These are phyloP conservation scores for Rhizopus arrhizus DNA, from an alignment of 371 early-diverging fungal species.

Conservation along the genomic window DNA sequence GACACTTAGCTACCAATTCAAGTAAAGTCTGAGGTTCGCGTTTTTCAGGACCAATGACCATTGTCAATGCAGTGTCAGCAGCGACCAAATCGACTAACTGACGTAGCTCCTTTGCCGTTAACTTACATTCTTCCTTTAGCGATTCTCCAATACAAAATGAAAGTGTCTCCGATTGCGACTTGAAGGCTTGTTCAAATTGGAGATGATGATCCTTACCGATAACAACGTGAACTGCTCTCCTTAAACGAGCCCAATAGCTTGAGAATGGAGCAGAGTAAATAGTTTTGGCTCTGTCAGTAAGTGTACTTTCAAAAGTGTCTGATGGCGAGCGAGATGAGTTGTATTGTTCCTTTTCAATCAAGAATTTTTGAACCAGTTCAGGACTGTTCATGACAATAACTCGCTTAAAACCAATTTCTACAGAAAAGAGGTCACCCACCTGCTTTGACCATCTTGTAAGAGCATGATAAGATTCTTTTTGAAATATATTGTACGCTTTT, in stretches of 20 bases:
- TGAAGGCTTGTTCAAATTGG: slow-evolving; percentile 18
- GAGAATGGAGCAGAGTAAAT: slow-evolving; percentile 40
- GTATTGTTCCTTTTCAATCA: slow-evolving; percentile 42
- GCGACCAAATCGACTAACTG: slow-evolving; percentile 37
- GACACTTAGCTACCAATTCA: slow-evolving; percentile 21
- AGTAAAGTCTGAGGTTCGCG: slow-evolving; percentile 22
- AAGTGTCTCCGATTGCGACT: slow-evolving; percentile 26
- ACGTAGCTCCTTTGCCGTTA: slow-evolving; percentile 32
- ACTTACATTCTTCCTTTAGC: slow-evolving; percentile 7
- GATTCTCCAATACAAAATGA: slow-evolving; percentile 12
- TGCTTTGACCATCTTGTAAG: slow-evolving; percentile 40
- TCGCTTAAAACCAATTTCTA: slow-evolving; percentile 38
- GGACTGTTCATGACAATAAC: slow-evolving; percentile 40
- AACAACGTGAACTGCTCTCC: slow-evolving; percentile 33
- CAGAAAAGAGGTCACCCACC: slow-evolving; percentile 31
- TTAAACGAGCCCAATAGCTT: slow-evolving; percentile 39
- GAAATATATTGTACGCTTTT: slow-evolving; percentile 30
- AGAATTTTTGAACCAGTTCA: slow-evolving; percentile 27
- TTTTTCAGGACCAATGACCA: slow-evolving; percentile 30
- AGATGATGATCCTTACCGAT: slow-evolving; percentile 11
- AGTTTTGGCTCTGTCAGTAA: slow-evolving; percentile 43
- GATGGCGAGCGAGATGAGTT: slow-evolving; percentile 32
- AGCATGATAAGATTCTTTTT: slow-evolving; percentile 21
- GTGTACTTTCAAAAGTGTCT: slow-evolving; percentile 33
- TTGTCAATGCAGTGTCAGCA: slow-evolving; percentile 31